Evolutionary conservation across 2,329 filamentous ascomycete genomes (phyloP).

Genomic region (Ophiostoma tasmaniense): DNA sequence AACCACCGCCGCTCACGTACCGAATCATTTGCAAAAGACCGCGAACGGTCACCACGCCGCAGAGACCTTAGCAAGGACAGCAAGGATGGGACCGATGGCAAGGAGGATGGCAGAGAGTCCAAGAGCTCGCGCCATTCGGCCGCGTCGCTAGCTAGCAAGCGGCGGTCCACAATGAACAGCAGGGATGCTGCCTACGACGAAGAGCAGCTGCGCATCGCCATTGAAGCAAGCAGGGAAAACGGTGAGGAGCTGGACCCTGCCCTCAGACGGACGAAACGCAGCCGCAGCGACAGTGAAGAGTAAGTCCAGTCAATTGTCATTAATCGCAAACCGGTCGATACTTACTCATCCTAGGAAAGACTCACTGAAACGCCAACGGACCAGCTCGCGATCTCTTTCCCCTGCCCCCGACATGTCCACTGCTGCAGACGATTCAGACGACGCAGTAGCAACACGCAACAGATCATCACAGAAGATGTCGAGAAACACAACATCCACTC

Average conservation of each 20-base stretch:
- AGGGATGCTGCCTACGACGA: conserved; percentile 92
- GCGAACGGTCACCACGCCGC: conserved; percentile 43
- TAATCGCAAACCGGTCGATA: not conserved
- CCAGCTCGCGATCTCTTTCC: conserved; percentile 64
- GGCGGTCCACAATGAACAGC: conserved; percentile 95
- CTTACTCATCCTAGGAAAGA: conserved; percentile 48
- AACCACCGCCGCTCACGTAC: conserved; percentile 52
- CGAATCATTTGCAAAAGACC: conserved; percentile 57
- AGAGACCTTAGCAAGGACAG: conserved; percentile 45
- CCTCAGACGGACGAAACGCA: conserved; percentile 65
- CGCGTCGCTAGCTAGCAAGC: conserved; percentile 57
- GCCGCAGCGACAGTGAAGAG: conserved; percentile 89
- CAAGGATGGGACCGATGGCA: conserved; percentile 33
- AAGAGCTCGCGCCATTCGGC: conserved; percentile 40
- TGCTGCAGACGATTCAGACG: conserved; percentile 60
- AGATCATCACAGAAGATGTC: conserved; percentile 47
- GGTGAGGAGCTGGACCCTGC: conserved; percentile 43
- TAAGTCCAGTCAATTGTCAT: conserved; percentile 41
- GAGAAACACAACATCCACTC: conserved; percentile 38
- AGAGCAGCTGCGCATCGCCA: conserved; percentile 80
- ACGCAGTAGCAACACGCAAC: conserved; percentile 49
- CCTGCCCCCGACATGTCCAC: conserved; percentile 43
- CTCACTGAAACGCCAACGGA: conserved; percentile 72
- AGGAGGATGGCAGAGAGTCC: conserved; percentile 12
- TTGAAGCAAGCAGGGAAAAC: conserved; percentile 87